Percentiles rank a stretch among this genome's conserved stretches.
Evolutionary conservation across 1,284 basidiomycete genomes (phyloP).

Genomic region (Anthracocystis setariae): DNA sequence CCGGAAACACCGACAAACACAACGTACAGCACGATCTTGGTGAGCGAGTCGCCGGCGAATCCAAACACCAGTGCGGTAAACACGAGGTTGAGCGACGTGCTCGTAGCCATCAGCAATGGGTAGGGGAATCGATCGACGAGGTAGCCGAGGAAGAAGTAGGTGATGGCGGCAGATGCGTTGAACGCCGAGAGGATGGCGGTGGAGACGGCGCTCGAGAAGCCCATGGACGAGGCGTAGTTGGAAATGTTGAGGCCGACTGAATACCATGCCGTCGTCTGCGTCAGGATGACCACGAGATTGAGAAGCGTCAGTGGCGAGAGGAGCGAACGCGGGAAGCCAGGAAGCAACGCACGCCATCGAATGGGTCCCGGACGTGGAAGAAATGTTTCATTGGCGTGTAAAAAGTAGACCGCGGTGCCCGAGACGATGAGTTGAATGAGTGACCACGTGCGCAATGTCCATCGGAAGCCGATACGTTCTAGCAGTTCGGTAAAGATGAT

Average conservation of each 20-base stretch:
- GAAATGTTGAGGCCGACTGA: slow-evolving; percentile 58
- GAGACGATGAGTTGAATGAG: slow-evolving; percentile 40
- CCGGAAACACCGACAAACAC: slow-evolving; percentile 53
- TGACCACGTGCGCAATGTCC: slow-evolving; percentile 51
- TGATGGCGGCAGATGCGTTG: slow-evolving; percentile 54
- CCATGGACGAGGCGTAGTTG: slow-evolving; percentile 49
- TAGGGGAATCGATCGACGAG: slow-evolving; percentile 52
- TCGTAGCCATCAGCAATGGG: slow-evolving; percentile 48
- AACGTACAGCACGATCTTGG: slow-evolving; percentile 52
- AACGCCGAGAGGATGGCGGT: slow-evolving; percentile 56
- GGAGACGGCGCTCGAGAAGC: slow-evolving; percentile 37
- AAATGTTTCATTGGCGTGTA: slow-evolving; percentile 18
- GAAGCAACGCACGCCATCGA: slow-evolving; percentile 21
- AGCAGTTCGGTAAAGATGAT: slow-evolving; percentile 46
- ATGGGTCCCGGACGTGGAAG: slow-evolving; percentile 5
- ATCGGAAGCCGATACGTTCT: slow-evolving; percentile 44
- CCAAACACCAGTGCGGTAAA: slow-evolving; percentile 52
- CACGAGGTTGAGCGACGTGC: slow-evolving; percentile 36
- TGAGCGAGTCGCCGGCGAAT: slow-evolving; percentile 47
- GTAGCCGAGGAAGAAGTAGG: slow-evolving; percentile 47
- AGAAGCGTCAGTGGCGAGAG: slow-evolving; percentile 23
- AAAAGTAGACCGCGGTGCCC: slow-evolving; percentile 24
- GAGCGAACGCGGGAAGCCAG: slow-evolving; percentile 31
- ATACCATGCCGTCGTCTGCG: slow-evolving; percentile 50
- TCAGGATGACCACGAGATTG: slow-evolving; percentile 25